These are phyloP conservation scores for Didymella glomerata DNA, from an alignment of 2,329 filamentous ascomycete genomes.

Conservation along the genomic window DNA sequence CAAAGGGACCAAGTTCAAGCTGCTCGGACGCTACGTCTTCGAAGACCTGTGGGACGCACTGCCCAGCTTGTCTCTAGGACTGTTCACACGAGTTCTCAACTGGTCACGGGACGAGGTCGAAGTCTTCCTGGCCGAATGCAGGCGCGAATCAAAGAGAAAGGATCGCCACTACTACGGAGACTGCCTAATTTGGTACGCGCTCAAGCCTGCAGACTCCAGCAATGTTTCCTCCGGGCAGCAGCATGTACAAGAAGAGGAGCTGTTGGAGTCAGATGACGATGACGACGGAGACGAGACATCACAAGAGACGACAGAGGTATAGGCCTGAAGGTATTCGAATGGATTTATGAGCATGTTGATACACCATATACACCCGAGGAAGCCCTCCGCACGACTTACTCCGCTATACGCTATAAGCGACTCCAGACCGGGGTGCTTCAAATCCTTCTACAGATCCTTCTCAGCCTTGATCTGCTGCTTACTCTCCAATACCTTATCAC, in stretches of 20 bases:
- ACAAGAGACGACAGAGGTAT: neutral
- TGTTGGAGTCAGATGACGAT: constrained; percentile 36
- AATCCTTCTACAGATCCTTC: neutral
- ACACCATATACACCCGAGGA: neutral
- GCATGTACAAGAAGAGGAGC: constrained; percentile 33
- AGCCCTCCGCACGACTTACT: neutral
- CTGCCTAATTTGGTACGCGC: constrained; percentile 38
- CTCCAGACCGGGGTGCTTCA: neutral
- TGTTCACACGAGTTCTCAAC: constrained; percentile 42
- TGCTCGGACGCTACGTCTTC: constrained; percentile 37
- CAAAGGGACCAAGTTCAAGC: constrained; percentile 41
- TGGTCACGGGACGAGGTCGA: constrained; percentile 43
- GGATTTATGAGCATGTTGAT: neutral
- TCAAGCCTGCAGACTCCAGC: constrained; percentile 26
- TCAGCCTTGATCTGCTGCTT: neutral
- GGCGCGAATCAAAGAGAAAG: constrained; percentile 38
- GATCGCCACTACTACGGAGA: constrained; percentile 41
- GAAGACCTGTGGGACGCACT: constrained; percentile 43
- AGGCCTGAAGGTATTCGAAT: neutral
- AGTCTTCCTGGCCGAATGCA: constrained; percentile 38
- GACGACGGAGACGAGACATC: neutral
- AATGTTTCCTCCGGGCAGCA: constrained; percentile 12
- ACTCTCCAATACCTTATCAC: neutral
- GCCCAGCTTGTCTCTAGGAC: constrained; percentile 33
- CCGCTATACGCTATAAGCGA: neutral